These are phyloP conservation scores for Lactarius vividus DNA, from an alignment of 768 basidiomycete species.

Conservation along the genomic window DNA sequence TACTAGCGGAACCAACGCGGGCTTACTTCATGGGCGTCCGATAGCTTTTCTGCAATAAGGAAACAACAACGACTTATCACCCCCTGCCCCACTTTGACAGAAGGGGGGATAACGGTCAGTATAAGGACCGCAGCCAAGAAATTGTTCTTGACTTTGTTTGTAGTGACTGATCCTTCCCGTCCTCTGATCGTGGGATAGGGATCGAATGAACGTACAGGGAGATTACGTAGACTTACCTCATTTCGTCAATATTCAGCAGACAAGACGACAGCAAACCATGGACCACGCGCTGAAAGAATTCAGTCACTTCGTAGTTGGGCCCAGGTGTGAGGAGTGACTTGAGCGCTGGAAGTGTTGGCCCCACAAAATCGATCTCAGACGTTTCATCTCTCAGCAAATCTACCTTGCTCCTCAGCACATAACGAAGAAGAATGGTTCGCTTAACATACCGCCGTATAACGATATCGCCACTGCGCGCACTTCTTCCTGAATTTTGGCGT, in stretches of 20 bases:
- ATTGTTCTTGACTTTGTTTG: constrained; percentile 88
- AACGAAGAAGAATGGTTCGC: neutral
- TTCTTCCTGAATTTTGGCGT: constrained; percentile 62
- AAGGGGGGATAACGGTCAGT: constrained; percentile 71
- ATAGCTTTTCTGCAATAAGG: constrained; percentile 76
- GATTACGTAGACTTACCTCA: constrained; percentile 61
- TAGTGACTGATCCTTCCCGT: constrained; percentile 70
- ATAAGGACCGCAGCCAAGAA: constrained; percentile 82
- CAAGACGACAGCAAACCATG: constrained; percentile 87
- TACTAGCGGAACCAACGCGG: neutral
- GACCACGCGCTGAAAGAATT: constrained; percentile 57
- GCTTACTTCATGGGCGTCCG: constrained; percentile 65
- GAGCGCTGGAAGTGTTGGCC: constrained; percentile 75
- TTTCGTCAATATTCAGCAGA: constrained; percentile 83
- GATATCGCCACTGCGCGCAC: constrained; percentile 75
- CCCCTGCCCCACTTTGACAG: constrained; percentile 63
- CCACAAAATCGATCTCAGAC: constrained; percentile 72
- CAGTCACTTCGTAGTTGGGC: constrained; percentile 42
- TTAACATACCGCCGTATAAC: constrained; percentile 66
- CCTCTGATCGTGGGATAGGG: constrained; percentile 48
- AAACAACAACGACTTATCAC: constrained; percentile 84
- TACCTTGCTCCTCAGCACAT: constrained; percentile 29
- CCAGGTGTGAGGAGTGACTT: constrained; percentile 68
- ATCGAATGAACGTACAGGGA: neutral
- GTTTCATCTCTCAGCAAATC: constrained; percentile 88